phyloP scores from a whole-genome alignment of 2,329 filamentous ascomycete genomes.

The Aureobasidium sp. region DNA sequence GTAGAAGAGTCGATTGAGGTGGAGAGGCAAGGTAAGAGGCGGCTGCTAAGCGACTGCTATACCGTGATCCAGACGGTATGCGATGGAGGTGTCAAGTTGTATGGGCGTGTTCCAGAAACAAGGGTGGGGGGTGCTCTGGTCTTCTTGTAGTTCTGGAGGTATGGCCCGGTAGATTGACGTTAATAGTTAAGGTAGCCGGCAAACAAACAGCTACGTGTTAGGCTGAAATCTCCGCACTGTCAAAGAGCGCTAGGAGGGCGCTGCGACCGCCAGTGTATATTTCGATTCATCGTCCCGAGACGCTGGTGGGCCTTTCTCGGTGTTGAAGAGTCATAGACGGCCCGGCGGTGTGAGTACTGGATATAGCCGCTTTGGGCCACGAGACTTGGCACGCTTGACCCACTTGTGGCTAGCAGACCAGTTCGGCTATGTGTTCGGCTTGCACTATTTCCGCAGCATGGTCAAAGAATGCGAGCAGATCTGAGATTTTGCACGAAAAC shows the following conservation, averaged over 20 bases:
- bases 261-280: conserved; percentile 2
- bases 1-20: not conserved
- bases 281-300: conserved; percentile 10
- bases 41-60: conserved; percentile 10
- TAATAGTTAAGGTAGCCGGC: conserved; percentile 4
- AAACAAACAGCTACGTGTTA: conserved; percentile 12
- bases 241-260: conserved; percentile 1
- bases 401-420: conserved; percentile 4
- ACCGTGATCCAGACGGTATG: conserved; percentile 13
- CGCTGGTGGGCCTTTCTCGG: conserved; percentile 10
- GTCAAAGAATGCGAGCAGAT: not conserved
- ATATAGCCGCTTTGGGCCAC: not conserved
- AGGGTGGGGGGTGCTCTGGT: conserved; percentile 2
- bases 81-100: not conserved
- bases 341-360: conserved; percentile 7
- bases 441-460: conserved; percentile 1
- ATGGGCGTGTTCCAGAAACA: conserved; percentile 10
- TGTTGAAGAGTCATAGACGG: conserved; percentile 10
- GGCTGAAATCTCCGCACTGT: conserved; percentile 12
- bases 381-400: not conserved
- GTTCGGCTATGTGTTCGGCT: conserved; percentile 10
- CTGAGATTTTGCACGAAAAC: not conserved
- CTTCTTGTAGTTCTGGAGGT: conserved; percentile 7
- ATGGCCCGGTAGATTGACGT: conserved; percentile 5
- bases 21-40: not conserved